A percentile compares a stretch with the other conserved stretches of the same genome.
phyloP scores from a whole-genome alignment of 768 basidiomycete species.

The Boletus vinaceobasis region DNA sequence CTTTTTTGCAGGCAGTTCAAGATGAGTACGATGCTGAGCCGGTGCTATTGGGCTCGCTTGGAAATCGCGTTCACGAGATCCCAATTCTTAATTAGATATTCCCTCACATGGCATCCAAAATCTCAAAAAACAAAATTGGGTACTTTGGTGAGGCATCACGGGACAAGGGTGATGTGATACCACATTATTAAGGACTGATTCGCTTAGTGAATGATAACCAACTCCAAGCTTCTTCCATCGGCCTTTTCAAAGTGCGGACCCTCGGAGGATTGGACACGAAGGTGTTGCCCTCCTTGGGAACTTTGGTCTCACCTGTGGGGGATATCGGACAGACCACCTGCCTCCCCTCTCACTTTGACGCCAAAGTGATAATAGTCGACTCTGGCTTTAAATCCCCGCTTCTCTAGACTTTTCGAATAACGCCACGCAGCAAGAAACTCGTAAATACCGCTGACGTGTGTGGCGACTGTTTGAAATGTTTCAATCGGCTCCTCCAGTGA shows the following conservation, averaged over 20 bases:
- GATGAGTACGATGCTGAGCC: constrained; percentile 43
- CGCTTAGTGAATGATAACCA: neutral
- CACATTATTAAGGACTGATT: neutral
- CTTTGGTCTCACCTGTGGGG: neutral
- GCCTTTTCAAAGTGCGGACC: neutral
- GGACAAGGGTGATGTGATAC: neutral
- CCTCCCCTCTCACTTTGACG: neutral
- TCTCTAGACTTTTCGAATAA: neutral
- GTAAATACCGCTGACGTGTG: neutral
- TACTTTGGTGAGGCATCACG: neutral
- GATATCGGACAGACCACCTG: neutral
- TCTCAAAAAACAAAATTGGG: neutral
- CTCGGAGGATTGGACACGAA: neutral
- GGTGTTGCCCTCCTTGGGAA: neutral
- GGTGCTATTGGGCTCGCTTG: neutral
- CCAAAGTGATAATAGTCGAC: neutral
- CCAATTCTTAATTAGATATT: neutral
- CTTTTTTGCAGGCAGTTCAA: constrained; percentile 57
- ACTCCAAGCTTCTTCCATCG: neutral
- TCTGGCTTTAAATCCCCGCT: neutral
- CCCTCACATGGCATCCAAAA: neutral
- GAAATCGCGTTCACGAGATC: neutral
- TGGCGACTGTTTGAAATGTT: neutral
- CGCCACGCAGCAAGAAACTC: neutral
- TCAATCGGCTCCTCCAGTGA: neutral